Evolutionary conservation across 371 early-diverging fungal species (phyloP), one percentile per base, ranked within the genome.

Genomic region (Actinomortierella wolfii): DNA sequence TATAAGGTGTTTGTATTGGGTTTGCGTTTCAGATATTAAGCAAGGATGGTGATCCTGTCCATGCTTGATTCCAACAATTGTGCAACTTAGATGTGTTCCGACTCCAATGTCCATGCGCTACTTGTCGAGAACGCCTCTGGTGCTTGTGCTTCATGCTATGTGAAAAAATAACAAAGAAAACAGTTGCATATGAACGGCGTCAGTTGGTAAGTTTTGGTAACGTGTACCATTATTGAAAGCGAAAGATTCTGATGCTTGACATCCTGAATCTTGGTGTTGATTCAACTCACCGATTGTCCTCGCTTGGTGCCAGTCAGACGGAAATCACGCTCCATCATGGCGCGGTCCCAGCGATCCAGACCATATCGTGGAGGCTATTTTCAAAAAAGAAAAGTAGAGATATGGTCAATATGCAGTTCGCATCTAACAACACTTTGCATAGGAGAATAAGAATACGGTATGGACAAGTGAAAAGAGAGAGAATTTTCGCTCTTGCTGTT

Each of bases 321-420:
- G 29, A 49, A 57, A 54, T 80, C 80, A 45, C 80, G 76, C 42
- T 78, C 78, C 75, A 75, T 67, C 80, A 80, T 80, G 28, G 59
- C 44, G 54, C 66, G 67, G 53, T 78, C 78, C 80, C 80, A 80
- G 28, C 60, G 69, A 56, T 80, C 80, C 54, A 73, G 29, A 45
- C 61, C 59, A 60, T 63, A 76, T 57, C 80, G 66, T 55, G 78
- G 68, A 26, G 76, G 76, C 78, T 79, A 68, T 11, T 53, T 29
- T 5, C 34, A 17, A 21, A 9, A 17, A 54, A 11, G 18, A 25
- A 54, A 42, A 54, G 17, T 24, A 28, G n/a, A 51, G n/a, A n/a
- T 26, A 25, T 7, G 11, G 24, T 25, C 42, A 5, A 17, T 21
- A 25, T 53, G 6, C n/a, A 53, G n/a, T n/a, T n/a, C n/a, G n/a